Percentiles rank a stretch among this genome's conserved stretches.
phyloP scores from a whole-genome alignment of 192 early-diverging fungal genomes.

The Pilobolus umbonatus region DNA sequence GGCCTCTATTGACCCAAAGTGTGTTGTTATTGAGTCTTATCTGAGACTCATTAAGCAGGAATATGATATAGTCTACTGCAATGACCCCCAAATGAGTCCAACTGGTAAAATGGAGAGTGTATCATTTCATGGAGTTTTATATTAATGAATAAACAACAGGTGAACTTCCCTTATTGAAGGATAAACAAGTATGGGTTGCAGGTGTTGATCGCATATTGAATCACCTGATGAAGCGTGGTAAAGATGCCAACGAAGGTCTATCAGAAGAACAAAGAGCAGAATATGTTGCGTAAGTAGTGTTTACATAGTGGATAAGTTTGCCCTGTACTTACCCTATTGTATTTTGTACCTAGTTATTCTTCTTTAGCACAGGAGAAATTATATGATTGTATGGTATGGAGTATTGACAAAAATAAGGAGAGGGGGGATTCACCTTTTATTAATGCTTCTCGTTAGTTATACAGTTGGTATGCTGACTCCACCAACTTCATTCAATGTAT shows the following conservation, averaged over 20 bases:
- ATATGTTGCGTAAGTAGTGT: constrained; percentile 40
- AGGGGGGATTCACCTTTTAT: not conserved
- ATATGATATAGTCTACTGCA: constrained; percentile 55
- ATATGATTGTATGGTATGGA: constrained; percentile 63
- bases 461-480: constrained; percentile 77
- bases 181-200: constrained; percentile 50
- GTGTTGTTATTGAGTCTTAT: constrained; percentile 60
- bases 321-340: not conserved
- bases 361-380: constrained; percentile 75
- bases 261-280: constrained; percentile 44
- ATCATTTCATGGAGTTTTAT: not conserved
- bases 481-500: constrained; percentile 76
- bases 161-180: constrained; percentile 65
- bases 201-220: constrained; percentile 47
- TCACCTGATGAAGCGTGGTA: constrained; percentile 40
- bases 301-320: not conserved
- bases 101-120: constrained; percentile 54
- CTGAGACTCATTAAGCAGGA: constrained; percentile 48
- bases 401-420: not conserved
- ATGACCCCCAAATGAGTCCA: constrained; percentile 58
- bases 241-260: constrained; percentile 41
- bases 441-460: constrained; percentile 41
- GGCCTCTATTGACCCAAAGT: constrained; percentile 69
- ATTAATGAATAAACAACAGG: constrained; percentile 36
- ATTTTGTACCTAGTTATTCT: constrained; percentile 44